Evolutionary conservation across 2,329 filamentous ascomycete genomes (phyloP).

Genomic region (Colletotrichum tropicicola): DNA sequence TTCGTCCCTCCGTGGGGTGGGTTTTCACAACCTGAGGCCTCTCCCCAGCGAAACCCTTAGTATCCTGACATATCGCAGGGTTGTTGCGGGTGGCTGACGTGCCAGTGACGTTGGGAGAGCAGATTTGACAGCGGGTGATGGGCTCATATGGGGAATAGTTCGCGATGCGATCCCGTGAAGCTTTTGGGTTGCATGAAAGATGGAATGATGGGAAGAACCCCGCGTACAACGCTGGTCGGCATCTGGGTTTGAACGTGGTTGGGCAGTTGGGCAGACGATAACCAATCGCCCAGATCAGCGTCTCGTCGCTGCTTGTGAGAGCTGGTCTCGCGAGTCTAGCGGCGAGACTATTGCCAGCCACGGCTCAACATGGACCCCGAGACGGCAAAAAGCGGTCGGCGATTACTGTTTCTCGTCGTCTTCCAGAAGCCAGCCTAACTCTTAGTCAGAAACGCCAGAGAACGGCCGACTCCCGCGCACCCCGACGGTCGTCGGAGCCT

Average conservation of each 20-base stretch:
- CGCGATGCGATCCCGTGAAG: not conserved
- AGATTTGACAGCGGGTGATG: slow-evolving; percentile 18
- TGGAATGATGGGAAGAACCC: slow-evolving; percentile 3
- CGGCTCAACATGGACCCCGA: not conserved
- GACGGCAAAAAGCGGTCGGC: not conserved
- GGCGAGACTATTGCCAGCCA: slow-evolving; percentile 5
- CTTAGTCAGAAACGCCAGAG: not conserved
- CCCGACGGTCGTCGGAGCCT: too few relatives aligned
- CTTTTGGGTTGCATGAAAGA: not conserved
- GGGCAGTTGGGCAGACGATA: not conserved
- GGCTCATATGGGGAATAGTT: not conserved
- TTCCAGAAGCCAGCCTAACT: not conserved
- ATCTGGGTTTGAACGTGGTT: too few relatives aligned
- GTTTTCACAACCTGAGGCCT: not conserved
- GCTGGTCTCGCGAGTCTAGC: not conserved
- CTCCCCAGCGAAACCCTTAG: not conserved
- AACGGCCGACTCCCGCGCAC: too few relatives aligned
- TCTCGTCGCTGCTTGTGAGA: not conserved
- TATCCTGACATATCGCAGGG: not conserved
- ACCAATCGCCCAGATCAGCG: not conserved
- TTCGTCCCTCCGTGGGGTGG: not conserved
- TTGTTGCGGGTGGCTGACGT: not conserved
- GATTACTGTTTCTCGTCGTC: not conserved
- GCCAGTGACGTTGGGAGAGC: slow-evolving; percentile 1
- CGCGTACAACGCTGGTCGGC: not conserved